Conservation (phyloP, 108 stramenopile species). For the Cyclotella sp. region DNA sequence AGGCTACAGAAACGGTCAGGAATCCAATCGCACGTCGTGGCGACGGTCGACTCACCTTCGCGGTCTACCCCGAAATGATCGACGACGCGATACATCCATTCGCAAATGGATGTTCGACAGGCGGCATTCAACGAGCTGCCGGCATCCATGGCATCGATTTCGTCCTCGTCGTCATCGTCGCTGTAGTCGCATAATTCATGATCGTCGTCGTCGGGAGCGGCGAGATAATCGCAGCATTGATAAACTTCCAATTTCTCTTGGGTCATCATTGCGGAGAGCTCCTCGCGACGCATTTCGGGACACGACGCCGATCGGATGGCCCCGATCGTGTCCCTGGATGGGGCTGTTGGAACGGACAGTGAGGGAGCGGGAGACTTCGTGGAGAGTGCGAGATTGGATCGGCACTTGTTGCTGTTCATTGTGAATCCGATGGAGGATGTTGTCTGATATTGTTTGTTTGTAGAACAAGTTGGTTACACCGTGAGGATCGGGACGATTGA, state of each 20-base stretch:
- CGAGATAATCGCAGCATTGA: conserved; percentile 43
- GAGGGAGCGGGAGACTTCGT: not conserved
- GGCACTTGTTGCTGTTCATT: too few relatives aligned
- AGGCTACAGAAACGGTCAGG: not conserved
- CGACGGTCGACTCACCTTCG: conserved; percentile 61
- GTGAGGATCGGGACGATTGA: too few relatives aligned
- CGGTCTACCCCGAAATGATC: conserved; percentile 85
- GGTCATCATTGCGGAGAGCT: conserved; percentile 35
- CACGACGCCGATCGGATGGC: not conserved
- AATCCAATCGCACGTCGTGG: conserved; percentile 3
- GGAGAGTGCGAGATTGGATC: not conserved
- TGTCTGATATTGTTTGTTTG: too few relatives aligned
- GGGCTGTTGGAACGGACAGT: not conserved
- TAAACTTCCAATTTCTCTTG: conserved; percentile 42
- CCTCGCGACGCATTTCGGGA: conserved; percentile 23
- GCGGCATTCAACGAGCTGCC: conserved; percentile 39
- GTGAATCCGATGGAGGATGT: too few relatives aligned
- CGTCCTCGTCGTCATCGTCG: conserved; percentile 3
- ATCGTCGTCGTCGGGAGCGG: too few relatives aligned
- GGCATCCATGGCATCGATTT: not conserved
- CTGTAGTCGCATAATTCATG: too few relatives aligned
- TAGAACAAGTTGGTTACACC: too few relatives aligned
- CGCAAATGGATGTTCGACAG: conserved; percentile 81
- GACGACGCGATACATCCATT: conserved; percentile 86
- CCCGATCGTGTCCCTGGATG: not conserved